phyloP scores from a whole-genome alignment of 805 yeast species.

The Wickerhamiella sergipiensis region DNA sequence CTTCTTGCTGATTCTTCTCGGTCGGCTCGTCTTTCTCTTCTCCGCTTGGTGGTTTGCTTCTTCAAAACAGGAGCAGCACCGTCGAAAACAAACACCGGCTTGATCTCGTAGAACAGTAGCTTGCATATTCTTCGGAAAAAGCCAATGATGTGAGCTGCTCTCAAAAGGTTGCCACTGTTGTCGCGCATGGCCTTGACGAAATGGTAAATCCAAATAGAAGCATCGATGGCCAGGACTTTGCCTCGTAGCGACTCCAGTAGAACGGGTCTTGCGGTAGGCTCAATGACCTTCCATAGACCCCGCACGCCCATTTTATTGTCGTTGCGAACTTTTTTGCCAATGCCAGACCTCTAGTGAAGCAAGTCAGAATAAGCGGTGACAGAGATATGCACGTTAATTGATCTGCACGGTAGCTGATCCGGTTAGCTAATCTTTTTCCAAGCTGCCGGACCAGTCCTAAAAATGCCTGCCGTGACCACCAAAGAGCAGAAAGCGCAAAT shows the following conservation, averaged over 20 bases:
- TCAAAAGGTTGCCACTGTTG: slow-evolving; percentile 60
- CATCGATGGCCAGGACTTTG: slow-evolving; percentile 82
- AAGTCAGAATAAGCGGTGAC: not conserved
- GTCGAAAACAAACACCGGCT: slow-evolving; percentile 69
- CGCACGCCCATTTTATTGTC: slow-evolving; percentile 75
- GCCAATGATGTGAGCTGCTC: slow-evolving; percentile 84
- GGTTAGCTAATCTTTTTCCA: not conserved
- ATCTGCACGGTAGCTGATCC: not conserved
- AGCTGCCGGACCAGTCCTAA: not conserved
- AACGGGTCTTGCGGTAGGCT: slow-evolving; percentile 83
- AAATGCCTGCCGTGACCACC: not conserved
- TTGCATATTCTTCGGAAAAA: slow-evolving; percentile 90
- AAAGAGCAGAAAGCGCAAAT: slow-evolving; percentile 29
- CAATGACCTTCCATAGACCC: slow-evolving; percentile 83
- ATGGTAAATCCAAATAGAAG: slow-evolving; percentile 97
- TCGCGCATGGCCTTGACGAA: slow-evolving; percentile 90
- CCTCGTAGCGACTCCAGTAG: slow-evolving; percentile 71
- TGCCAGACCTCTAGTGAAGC: not conserved
- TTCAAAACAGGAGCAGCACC: slow-evolving; percentile 58
- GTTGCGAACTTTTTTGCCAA: not conserved
- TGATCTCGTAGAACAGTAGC: slow-evolving; percentile 65
- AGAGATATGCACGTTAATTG: not conserved
- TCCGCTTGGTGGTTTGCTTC: slow-evolving; percentile 55
- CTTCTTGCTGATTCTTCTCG: slow-evolving; percentile 51
- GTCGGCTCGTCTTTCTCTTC: slow-evolving; percentile 65